These are phyloP conservation scores for Arachis stenosperma DNA, from an alignment of 306 rosid genomes.

Conservation along the genomic window DNA sequence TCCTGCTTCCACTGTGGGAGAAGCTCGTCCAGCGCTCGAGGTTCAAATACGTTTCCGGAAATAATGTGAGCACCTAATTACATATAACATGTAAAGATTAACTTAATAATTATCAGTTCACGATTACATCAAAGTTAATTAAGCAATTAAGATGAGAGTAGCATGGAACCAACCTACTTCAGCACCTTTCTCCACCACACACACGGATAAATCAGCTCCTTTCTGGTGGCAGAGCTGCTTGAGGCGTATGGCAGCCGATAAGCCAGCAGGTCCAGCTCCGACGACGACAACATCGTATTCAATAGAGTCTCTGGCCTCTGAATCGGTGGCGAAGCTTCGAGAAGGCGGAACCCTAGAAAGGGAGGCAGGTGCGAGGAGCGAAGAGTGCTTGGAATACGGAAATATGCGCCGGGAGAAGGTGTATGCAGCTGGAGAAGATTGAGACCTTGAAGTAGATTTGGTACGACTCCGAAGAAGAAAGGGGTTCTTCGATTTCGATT, in stretches of 20 bases:
- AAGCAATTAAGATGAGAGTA: not conserved
- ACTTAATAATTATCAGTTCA: not conserved
- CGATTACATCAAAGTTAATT: not conserved
- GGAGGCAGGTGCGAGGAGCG: slow-evolving; percentile 11
- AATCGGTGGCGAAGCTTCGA: slow-evolving; percentile 50
- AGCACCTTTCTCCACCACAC: slow-evolving; percentile 93
- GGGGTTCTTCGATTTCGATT: slow-evolving; percentile 41
- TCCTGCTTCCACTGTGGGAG: slow-evolving; percentile 84
- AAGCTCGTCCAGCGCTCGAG: slow-evolving; percentile 87
- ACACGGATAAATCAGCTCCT: slow-evolving; percentile 70
- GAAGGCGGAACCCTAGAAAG: slow-evolving; percentile 38
- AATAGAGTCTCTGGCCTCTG: slow-evolving; percentile 62
- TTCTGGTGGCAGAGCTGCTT: slow-evolving; percentile 78
- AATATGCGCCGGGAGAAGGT: not conserved
- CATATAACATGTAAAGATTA: slow-evolving; percentile 2
- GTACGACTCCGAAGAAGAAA: not conserved
- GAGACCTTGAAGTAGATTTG: slow-evolving; percentile 10
- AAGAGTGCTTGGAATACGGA: slow-evolving; percentile 27
- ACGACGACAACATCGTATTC: slow-evolving; percentile 89
- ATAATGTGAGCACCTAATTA: slow-evolving; percentile 81
- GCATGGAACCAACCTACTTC: slow-evolving; percentile 72
- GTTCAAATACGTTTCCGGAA: slow-evolving; percentile 94
- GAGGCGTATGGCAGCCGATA: slow-evolving; percentile 85
- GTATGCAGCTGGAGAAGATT: not conserved
- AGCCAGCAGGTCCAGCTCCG: slow-evolving; percentile 97